A percentile compares a stretch with the other conserved stretches of the same genome.
Conservation (phyloP, 371 early-diverging fungal species). For the Rhizopus sp. region DNA sequence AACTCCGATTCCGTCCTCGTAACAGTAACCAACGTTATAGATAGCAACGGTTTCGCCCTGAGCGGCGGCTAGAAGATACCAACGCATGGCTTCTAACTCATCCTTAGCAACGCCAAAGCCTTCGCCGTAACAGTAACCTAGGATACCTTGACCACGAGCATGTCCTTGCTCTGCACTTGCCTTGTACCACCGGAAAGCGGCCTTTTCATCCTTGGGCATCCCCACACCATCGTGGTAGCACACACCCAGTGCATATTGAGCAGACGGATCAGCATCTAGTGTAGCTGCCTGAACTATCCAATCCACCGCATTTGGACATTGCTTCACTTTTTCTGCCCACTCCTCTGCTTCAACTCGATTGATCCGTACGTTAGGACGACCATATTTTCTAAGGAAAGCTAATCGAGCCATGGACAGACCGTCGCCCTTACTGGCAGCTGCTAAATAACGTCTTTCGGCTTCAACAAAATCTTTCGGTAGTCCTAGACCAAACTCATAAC, state of each 20-base stretch:
- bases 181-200: slow-evolving; percentile 63
- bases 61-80: slow-evolving; percentile 67
- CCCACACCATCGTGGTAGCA: slow-evolving; percentile 76
- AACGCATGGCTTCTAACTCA: slow-evolving; percentile 65
- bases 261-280: slow-evolving; percentile 33
- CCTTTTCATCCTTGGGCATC: slow-evolving; percentile 42
- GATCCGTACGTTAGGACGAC: slow-evolving; percentile 69
- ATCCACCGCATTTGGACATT: slow-evolving; percentile 38
- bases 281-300: slow-evolving; percentile 66
- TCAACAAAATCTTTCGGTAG: slow-evolving; percentile 48
- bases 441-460: slow-evolving; percentile 60
- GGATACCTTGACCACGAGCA: slow-evolving; percentile 67
- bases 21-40: slow-evolving; percentile 82
- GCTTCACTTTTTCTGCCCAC: slow-evolving; percentile 46
- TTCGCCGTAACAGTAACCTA: slow-evolving; percentile 77
- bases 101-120: slow-evolving; percentile 76
- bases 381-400: slow-evolving; percentile 75
- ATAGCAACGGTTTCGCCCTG: slow-evolving; percentile 72
- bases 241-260: slow-evolving; percentile 61
- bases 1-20: slow-evolving; percentile 82
- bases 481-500: slow-evolving; percentile 81
- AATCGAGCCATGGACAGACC: slow-evolving; percentile 64
- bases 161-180: slow-evolving; percentile 62
- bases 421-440: slow-evolving; percentile 39
- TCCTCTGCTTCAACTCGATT: slow-evolving; percentile 68